Conservation (phyloP, 2,329 filamentous ascomycete genomes). For the Plenodomus biglobosus region DNA sequence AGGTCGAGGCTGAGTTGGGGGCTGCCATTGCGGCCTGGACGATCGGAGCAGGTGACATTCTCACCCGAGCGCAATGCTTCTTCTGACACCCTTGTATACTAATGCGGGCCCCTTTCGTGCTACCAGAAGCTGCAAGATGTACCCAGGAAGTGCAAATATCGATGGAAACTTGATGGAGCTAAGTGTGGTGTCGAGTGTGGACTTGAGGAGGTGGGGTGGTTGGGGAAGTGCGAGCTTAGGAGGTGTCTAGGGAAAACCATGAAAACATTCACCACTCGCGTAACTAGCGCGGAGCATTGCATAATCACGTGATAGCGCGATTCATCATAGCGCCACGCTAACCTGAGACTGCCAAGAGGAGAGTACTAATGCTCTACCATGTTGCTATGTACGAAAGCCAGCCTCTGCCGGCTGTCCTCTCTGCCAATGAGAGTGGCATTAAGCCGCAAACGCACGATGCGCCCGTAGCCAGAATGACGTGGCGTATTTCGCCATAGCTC, state of each 20-base stretch:
- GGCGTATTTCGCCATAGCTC: too few relatives aligned
- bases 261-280: constrained; percentile 45
- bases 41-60: constrained; percentile 41
- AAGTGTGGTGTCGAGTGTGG: constrained; percentile 15
- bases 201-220: constrained; percentile 25
- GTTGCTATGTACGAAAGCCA: too few relatives aligned
- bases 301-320: constrained; percentile 31
- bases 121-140: constrained; percentile 7
- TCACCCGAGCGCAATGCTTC: constrained; percentile 26
- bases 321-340: not conserved
- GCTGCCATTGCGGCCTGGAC: constrained; percentile 12
- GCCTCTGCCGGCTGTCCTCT: too few relatives aligned
- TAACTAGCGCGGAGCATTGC: constrained; percentile 37
- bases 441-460: too few relatives aligned
- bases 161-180: constrained; percentile 33
- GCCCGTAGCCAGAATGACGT: too few relatives aligned
- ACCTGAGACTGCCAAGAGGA: not conserved
- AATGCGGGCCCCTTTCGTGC: constrained; percentile 12
- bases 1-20: constrained; percentile 9
- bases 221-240: constrained; percentile 7
- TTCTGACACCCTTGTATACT: constrained; percentile 22
- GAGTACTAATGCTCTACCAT: too few relatives aligned
- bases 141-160: constrained; percentile 4
- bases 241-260: constrained; percentile 3
- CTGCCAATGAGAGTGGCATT: too few relatives aligned